phyloP scores from a whole-genome alignment of 2,329 filamentous ascomycete genomes.

The Ceratocystis cubensis region DNA sequence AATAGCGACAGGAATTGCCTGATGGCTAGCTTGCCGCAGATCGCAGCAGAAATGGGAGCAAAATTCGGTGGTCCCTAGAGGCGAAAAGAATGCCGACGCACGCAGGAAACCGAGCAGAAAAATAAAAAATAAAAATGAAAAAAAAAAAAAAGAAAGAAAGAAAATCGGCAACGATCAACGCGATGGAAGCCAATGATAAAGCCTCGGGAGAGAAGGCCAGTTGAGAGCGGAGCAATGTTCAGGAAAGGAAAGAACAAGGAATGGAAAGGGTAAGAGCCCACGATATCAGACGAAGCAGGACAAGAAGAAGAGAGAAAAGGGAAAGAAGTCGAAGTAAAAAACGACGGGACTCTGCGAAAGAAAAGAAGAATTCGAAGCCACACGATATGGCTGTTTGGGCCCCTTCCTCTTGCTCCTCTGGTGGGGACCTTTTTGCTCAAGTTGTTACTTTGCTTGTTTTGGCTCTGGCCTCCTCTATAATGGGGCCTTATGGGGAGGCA shows the following conservation, averaged over 20 bases:
- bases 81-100: slow-evolving; percentile 19
- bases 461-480: slow-evolving; percentile 7
- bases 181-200: slow-evolving; percentile 20
- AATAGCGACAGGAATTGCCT: neutral
- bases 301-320: slow-evolving; percentile 6
- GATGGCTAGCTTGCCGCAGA: neutral
- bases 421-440: neutral
- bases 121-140: slow-evolving; percentile 14
- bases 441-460: slow-evolving; percentile 10
- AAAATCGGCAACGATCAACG: slow-evolving; percentile 24
- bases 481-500: neutral
- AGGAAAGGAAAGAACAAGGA: slow-evolving; percentile 23
- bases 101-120: neutral
- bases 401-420: slow-evolving; percentile 7
- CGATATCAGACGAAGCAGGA: neutral
- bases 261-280: slow-evolving; percentile 20
- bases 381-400: slow-evolving; percentile 10
- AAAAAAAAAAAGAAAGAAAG: slow-evolving; percentile 23
- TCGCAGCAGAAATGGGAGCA: neutral
- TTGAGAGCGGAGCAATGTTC: no score
- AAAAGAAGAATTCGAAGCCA: slow-evolving; percentile 3
- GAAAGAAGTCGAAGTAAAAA: slow-evolving; percentile 1
- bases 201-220: slow-evolving; percentile 21
- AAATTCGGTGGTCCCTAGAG: neutral
- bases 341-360: neutral